Evolutionary conservation across 2,329 filamentous ascomycete species (phyloP).

Genomic region (Fusarium multiceps): DNA sequence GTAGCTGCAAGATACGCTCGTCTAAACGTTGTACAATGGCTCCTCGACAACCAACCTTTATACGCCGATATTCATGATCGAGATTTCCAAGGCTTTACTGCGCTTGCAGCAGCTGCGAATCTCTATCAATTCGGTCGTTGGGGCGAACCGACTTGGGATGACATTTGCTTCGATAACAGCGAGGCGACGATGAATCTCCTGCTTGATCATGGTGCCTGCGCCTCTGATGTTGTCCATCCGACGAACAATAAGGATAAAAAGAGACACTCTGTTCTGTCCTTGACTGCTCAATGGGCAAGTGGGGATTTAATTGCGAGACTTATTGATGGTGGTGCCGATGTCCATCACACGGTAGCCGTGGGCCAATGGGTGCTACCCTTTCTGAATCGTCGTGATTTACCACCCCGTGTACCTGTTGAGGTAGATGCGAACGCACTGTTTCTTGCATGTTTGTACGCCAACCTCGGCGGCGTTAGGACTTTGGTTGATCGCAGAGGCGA

Average conservation of each 20-base stretch:
- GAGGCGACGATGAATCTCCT: not conserved
- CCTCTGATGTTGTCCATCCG: not conserved
- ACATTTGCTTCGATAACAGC: accelerated
- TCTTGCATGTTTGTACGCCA: not conserved
- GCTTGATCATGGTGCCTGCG: not conserved
- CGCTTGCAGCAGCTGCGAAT: not conserved
- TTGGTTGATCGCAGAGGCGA: not conserved
- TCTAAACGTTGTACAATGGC: not conserved
- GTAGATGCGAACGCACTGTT: not conserved
- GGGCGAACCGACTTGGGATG: not conserved
- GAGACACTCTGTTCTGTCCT: not conserved
- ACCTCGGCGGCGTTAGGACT: not conserved
- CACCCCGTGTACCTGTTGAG: not conserved
- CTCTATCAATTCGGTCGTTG: too few relatives aligned
- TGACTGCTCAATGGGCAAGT: not conserved
- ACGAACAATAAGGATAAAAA: not conserved
- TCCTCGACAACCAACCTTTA: conserved; percentile 1
- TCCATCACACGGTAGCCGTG: not conserved
- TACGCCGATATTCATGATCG: not conserved
- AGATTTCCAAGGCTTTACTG: not conserved
- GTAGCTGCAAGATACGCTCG: not conserved
- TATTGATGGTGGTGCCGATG: not conserved
- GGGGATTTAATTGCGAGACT: not conserved
- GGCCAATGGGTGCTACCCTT: not conserved
- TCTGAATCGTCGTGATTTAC: not conserved